Evolutionary conservation across 2,329 filamentous ascomycete species (phyloP).

Genomic region (Verticillium dahliae): DNA sequence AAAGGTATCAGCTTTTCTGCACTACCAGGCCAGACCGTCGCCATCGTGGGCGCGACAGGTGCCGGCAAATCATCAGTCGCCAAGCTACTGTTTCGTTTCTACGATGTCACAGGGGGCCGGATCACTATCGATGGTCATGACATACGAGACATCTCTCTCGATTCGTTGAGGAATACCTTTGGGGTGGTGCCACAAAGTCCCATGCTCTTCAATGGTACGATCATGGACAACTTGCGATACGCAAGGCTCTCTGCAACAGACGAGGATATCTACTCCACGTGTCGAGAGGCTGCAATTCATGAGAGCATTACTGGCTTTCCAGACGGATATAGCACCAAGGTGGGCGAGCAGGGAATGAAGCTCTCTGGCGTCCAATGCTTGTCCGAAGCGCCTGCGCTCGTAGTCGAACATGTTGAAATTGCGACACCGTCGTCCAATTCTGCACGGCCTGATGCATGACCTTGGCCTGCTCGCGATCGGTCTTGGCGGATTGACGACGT

Average conservation of each 20-base stretch:
- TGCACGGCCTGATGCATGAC: constrained; percentile 51
- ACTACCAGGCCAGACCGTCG: constrained; percentile 47
- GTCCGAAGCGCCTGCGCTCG: constrained; percentile 19
- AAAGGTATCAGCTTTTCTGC: constrained; percentile 40
- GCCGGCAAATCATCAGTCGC: constrained; percentile 57
- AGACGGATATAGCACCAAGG: constrained; percentile 42
- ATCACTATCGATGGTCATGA: constrained; percentile 52
- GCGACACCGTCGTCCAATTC: constrained; percentile 53
- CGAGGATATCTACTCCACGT: constrained; percentile 48
- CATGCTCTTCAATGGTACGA: constrained; percentile 50
- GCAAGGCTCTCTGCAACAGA: constrained; percentile 46
- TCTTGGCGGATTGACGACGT: constrained; percentile 27
- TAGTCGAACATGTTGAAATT: constrained; percentile 30
- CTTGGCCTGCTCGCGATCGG: constrained; percentile 40
- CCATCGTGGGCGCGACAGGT: constrained; percentile 56
- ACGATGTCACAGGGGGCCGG: constrained; percentile 46
- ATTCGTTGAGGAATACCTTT: constrained; percentile 4
- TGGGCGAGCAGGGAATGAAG: constrained; percentile 49
- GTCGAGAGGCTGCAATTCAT: constrained; percentile 49
- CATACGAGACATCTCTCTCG: constrained; percentile 43
- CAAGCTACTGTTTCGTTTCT: constrained; percentile 55
- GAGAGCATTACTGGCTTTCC: constrained; percentile 50
- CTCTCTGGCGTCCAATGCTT: constrained; percentile 46
- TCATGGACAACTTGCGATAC: constrained; percentile 55
- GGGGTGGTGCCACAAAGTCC: constrained; percentile 51